Conservation (phyloP, 2,329 filamentous ascomycete genomes). For the Thielaviopsis populi region DNA sequence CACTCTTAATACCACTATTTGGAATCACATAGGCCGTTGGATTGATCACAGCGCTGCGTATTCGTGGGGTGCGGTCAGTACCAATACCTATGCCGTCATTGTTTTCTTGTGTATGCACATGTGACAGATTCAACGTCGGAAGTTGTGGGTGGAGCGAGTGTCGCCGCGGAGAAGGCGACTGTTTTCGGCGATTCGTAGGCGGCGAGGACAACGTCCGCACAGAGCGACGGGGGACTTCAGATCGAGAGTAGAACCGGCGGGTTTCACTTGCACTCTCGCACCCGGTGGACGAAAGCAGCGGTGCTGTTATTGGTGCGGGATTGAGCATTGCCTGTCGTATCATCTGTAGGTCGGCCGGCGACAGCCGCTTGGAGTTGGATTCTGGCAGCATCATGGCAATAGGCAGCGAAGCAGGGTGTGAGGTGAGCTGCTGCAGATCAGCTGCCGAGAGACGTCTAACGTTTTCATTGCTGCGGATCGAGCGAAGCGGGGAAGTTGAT, state of each 20-base stretch:
- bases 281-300: background rate
- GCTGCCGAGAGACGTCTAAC: slow-evolving; percentile 41
- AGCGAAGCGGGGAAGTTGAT: background rate
- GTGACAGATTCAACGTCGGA: slow-evolving; percentile 24
- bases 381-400: slow-evolving; percentile 27
- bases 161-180: slow-evolving; percentile 4
- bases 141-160: background rate
- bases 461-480: slow-evolving; percentile 26
- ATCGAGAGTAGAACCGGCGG: background rate
- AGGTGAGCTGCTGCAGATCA: slow-evolving; percentile 43
- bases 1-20: slow-evolving; percentile 18
- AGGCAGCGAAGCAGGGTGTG: slow-evolving; percentile 43
- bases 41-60: slow-evolving; percentile 28
- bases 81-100: background rate
- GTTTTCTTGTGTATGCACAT: slow-evolving; percentile 38
- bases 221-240: slow-evolving; percentile 6
- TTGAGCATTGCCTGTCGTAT: slow-evolving; percentile 21
- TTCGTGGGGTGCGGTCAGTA: slow-evolving; percentile 18
- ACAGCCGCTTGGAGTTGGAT: slow-evolving; percentile 20
- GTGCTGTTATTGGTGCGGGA: background rate
- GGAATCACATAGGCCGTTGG: slow-evolving; percentile 21
- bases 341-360: slow-evolving; percentile 18
- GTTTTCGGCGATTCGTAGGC: slow-evolving; percentile 7
- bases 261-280: background rate
- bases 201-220: slow-evolving; percentile 13